Conservation (phyloP, 495 filamentous ascomycete genomes). For the Xylaria longipes region DNA sequence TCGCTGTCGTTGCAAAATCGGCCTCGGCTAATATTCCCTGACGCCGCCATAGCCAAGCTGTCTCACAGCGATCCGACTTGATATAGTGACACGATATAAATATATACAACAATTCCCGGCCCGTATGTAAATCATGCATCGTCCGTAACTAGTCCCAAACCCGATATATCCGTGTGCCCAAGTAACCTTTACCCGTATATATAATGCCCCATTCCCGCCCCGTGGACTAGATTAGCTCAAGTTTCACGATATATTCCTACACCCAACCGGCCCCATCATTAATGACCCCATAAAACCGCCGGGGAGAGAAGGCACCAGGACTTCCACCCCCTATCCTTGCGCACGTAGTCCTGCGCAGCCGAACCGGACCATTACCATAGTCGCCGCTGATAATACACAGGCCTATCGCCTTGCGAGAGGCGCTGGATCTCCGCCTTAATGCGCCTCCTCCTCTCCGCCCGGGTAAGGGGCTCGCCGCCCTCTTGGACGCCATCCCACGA, state of each 20-base stretch:
- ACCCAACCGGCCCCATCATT: not conserved
- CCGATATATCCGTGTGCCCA: not conserved
- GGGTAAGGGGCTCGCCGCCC: slow-evolving; percentile 47
- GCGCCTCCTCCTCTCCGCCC: slow-evolving; percentile 53
- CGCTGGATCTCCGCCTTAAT: slow-evolving; percentile 60
- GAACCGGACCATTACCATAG: slow-evolving; percentile 44
- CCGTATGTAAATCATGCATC: slow-evolving; percentile 10
- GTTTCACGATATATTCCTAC: not conserved
- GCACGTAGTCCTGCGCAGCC: not conserved
- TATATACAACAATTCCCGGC: slow-evolving; percentile 15
- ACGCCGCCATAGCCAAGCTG: not conserved
- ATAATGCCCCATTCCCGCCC: not conserved
- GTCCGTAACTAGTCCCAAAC: slow-evolving; percentile 20
- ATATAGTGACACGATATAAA: not conserved
- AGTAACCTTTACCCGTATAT: slow-evolving; percentile 2
- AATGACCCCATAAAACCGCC: not conserved
- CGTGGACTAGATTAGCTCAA: not conserved
- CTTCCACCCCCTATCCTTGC: not conserved
- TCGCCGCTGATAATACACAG: slow-evolving; percentile 54
- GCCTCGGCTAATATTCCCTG: not conserved
- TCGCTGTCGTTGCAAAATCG: not conserved
- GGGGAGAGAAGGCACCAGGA: not conserved
- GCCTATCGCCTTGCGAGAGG: slow-evolving; percentile 46
- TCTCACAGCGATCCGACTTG: not conserved
- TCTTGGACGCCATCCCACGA: slow-evolving; percentile 28